Base-by-base conservation (phyloP, 2,329 filamentous ascomycete species). In the Aureobasidium sp. region DNA sequence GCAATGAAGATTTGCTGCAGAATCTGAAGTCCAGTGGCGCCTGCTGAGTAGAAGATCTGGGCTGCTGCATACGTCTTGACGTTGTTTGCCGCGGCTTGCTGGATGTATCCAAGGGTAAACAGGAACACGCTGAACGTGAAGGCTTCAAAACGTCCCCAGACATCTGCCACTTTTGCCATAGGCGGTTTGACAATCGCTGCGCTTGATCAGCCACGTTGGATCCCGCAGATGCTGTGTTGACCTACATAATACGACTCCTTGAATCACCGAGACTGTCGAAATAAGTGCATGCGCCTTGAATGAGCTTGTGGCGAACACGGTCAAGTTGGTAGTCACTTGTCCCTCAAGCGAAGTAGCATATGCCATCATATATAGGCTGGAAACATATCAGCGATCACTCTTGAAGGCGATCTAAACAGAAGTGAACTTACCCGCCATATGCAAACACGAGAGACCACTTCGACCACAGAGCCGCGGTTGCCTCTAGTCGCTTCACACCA, bases 281-380 rank as follows among this genome's bases (percentile, higher is more conserved):
- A 87, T 78, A 37, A 89, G 77, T 13, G 86, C 86, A 69, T 89
- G 87, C 53, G 80, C 78, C 42, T 77, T 77, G 69, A 88, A 89
- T 2, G 81, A 78, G 63, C 85, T 88, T 1, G 86, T 88, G 34
- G 87, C 85, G 74, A 84, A 88, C 26, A 83, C 81, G 17, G 81
- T 80, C 52, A 89, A 75, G 9, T 84, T 81, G 58, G 79, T 80
- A 1, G 85, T 85, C 9, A 84, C 84, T 69, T 88, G 86, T 17
- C 80, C 80, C 70, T 88, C 86, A 20, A 88, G 77, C n/a, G 85
- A 88, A 6, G 84, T 87, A 53, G 82, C 81, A 67, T 84, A 87
- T 23, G 85, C 84, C 76, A 88, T 84, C 62, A 86, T 77, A 64
- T 86, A 70, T 8, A 73, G 66, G 12, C 70, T 74, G 55, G 5